These are phyloP conservation scores for Starmerella floricola DNA, from an alignment of 805 yeast species.

Conservation along the genomic window DNA sequence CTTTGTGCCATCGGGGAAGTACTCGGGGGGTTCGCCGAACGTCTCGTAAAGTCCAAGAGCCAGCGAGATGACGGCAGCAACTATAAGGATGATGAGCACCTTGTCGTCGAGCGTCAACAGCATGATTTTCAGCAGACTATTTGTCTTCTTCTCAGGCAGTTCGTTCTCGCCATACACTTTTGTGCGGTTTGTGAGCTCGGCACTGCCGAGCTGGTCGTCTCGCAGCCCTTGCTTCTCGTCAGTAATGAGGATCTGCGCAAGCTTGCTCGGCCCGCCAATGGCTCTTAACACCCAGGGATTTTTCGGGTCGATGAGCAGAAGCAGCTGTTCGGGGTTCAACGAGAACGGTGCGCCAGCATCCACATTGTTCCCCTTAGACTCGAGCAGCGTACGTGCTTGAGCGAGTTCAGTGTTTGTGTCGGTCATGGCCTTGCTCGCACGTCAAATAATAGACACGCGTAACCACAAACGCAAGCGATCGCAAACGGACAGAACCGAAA, in stretches of 20 bases:
- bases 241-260: conserved; percentile 27
- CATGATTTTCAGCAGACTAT: conserved; percentile 55
- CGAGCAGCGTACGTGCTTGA: conserved; percentile 16
- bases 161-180: conserved; percentile 54
- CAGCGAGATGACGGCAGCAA: conserved; percentile 81
- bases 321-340: conserved; percentile 19
- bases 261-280: conserved; percentile 31
- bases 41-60: conserved; percentile 88
- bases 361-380: conserved; percentile 3
- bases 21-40: conserved; percentile 67
- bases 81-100: conserved; percentile 66
- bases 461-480: no score
- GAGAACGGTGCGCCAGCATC: conserved; percentile 11
- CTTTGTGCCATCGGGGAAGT: conserved; percentile 64
- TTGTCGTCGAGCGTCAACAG: conserved; percentile 83
- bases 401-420: conserved; percentile 2
- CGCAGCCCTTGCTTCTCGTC: conserved; percentile 27
- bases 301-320: conserved; percentile 30
- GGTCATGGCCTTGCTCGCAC: neutral
- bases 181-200: conserved; percentile 29
- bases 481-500: no score
- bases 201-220: conserved; percentile 18
- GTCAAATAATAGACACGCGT: neutral
- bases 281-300: conserved; percentile 28
- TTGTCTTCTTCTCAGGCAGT: conserved; percentile 60